Conservation (phyloP, 2,329 filamentous ascomycete genomes). For the Monilinia aucupariae region DNA sequence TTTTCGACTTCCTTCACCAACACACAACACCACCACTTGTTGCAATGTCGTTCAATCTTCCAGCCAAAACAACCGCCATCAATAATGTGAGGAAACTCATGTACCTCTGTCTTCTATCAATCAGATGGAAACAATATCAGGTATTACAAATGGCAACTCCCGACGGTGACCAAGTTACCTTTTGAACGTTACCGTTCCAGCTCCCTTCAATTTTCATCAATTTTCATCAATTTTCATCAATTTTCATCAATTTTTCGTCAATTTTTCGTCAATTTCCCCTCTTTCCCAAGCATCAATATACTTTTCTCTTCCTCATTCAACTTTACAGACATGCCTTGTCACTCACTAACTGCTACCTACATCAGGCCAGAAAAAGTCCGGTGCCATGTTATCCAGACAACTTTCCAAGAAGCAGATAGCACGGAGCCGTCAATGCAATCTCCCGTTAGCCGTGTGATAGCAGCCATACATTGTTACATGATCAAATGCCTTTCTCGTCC, state of each 20-base stretch:
- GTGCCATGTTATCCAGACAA: constrained; percentile 11
- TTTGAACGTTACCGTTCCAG: constrained; percentile 8
- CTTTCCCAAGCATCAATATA: constrained; percentile 5
- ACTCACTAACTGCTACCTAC: constrained; percentile 15
- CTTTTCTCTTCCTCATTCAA: constrained; percentile 11
- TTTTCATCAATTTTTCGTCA: neutral
- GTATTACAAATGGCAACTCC: constrained; percentile 14
- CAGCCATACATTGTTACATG: constrained; percentile 10
- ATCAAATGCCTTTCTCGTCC: constrained; percentile 14
- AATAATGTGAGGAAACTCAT: neutral
- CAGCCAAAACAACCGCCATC: constrained; percentile 6
- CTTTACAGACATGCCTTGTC: constrained; percentile 5
- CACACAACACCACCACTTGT: too few species aligned
- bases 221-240: neutral
- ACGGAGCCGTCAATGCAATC: constrained; percentile 16
- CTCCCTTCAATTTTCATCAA: neutral
- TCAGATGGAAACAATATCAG: neutral
- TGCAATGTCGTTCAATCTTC: neutral
- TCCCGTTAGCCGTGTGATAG: constrained; percentile 14
- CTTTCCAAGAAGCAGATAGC: constrained; percentile 12
- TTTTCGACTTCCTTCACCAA: neutral
- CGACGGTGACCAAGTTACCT: constrained; percentile 8
- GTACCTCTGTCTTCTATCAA: constrained; percentile 7
- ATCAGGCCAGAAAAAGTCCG: constrained; percentile 10
- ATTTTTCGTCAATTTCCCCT: constrained; percentile 2